phyloP scores from a whole-genome alignment of 371 early-diverging fungal genomes.

The Rhizomucor pusillus region DNA sequence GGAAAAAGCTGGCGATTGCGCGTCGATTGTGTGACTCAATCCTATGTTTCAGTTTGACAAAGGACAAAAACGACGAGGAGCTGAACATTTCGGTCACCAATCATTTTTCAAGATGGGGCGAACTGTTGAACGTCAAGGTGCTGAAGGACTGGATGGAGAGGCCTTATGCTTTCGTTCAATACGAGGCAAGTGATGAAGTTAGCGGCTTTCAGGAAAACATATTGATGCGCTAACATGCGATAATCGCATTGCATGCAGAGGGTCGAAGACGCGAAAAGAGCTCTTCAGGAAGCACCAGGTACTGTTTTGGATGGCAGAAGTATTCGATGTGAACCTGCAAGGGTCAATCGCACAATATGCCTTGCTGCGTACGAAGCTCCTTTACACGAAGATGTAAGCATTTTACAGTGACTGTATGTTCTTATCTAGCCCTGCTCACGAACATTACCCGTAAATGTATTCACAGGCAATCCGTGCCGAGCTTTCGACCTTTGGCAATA shows the following conservation, averaged over 20 bases:
- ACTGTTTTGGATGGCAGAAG: conserved; percentile 67
- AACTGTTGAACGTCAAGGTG: conserved; percentile 72
- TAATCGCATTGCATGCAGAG: conserved; percentile 28
- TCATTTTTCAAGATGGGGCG: conserved; percentile 73
- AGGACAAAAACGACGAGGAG: conserved; percentile 59
- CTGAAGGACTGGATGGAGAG: conserved; percentile 73
- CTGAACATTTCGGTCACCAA: conserved; percentile 57
- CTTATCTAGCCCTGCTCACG: not conserved
- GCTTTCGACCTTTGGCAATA: conserved; percentile 51
- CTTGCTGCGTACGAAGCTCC: conserved; percentile 48
- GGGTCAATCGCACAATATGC: conserved; percentile 81
- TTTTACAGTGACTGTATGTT: conserved; percentile 1
- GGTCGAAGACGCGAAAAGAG: conserved; percentile 56
- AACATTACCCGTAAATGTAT: too few species aligned
- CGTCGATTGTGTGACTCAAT: not conserved
- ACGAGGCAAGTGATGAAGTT: conserved; percentile 44
- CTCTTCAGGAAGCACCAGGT: conserved; percentile 68
- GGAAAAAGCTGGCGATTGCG: too few species aligned
- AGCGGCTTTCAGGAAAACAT: not conserved
- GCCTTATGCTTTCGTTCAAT: conserved; percentile 90
- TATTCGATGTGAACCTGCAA: conserved; percentile 82
- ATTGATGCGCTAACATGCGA: too few species aligned
- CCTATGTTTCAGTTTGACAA: conserved; percentile 47
- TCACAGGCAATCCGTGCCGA: conserved; percentile 12
- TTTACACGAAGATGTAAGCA: conserved; percentile 37